Conservation (phyloP, 768 basidiomycete genomes). For the Paxillus rubicundulus region DNA sequence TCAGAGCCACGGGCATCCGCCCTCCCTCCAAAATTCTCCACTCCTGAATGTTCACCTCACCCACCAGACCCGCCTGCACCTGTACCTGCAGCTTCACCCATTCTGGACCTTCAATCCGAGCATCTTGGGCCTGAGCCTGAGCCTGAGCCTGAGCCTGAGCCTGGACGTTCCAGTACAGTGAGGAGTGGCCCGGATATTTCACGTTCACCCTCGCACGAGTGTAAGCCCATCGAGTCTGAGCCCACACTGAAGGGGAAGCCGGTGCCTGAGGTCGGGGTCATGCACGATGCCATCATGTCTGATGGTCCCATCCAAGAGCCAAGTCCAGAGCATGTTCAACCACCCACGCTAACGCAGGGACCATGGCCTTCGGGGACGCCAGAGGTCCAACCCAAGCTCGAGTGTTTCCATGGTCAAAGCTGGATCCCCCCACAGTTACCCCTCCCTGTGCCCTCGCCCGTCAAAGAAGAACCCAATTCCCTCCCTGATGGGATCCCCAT, state of each 20-base stretch:
- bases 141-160: neutral
- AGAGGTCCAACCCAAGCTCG: neutral
- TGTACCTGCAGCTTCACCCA: constrained; percentile 11
- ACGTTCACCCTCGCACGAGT: neutral
- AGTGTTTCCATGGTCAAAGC: constrained; percentile 3
- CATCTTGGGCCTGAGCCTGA: constrained; percentile 1
- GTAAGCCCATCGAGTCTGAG: constrained; percentile 2
- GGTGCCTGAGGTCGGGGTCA: neutral
- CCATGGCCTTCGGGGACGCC: neutral
- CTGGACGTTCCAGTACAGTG: neutral
- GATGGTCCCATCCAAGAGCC: neutral
- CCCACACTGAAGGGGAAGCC: neutral
- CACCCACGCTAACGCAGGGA: neutral
- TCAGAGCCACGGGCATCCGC: constrained; percentile 2
- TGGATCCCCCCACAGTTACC: constrained; percentile 16
- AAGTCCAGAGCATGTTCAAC: constrained; percentile 5
- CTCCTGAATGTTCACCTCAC: neutral
- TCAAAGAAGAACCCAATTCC: constrained; percentile 3
- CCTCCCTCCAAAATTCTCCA: neutral
- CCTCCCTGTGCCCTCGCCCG: neutral
- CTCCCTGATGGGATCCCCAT: neutral
- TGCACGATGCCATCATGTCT: neutral
- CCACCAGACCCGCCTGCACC: neutral
- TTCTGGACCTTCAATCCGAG: constrained; percentile 2
- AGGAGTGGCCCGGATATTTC: neutral